Percentiles rank a stretch among this genome's conserved stretches.
These are phyloP conservation scores for Paulownia fortunei DNA, from an alignment of 257 asterid species.

Conservation along the genomic window DNA sequence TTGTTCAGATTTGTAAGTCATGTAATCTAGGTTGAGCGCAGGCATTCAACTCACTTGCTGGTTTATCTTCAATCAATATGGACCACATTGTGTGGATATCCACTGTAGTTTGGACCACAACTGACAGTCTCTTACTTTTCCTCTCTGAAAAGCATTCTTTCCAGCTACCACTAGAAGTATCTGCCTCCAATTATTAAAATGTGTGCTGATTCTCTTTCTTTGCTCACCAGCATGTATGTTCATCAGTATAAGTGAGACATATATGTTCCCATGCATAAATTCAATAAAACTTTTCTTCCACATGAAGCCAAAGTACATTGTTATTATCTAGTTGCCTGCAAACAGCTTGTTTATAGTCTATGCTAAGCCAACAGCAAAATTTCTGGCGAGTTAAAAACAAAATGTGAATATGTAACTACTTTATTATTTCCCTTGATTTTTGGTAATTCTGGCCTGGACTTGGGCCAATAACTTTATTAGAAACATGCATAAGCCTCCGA, in stretches of 20 bases:
- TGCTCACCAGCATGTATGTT: background rate
- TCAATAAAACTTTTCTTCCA: background rate
- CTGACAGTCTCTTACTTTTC: constrained; percentile 41
- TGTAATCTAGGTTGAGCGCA: constrained; percentile 9
- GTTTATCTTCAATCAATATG: constrained; percentile 39
- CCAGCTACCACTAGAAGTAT: constrained; percentile 41
- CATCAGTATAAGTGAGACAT: constrained; percentile 1
- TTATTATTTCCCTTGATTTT: background rate
- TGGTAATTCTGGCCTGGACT: background rate
- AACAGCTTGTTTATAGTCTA: background rate
- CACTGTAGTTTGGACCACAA: constrained; percentile 56
- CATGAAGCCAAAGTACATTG: constrained; percentile 4
- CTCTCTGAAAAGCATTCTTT: constrained; percentile 35
- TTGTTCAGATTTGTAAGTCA: constrained; percentile 8
- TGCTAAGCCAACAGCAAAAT: background rate
- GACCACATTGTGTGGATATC: constrained; percentile 59
- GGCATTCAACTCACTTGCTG: constrained; percentile 31
- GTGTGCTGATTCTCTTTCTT: constrained; percentile 29
- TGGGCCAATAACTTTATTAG: background rate
- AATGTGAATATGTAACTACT: background rate
- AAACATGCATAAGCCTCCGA: background rate
- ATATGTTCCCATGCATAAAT: constrained; percentile 27
- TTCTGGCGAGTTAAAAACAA: background rate
- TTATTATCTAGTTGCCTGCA: constrained; percentile 7
- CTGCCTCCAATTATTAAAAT: constrained; percentile 42